Base-by-base conservation (phyloP, 2,329 filamentous ascomycete genomes). In the Blumeriella jaapii region DNA sequence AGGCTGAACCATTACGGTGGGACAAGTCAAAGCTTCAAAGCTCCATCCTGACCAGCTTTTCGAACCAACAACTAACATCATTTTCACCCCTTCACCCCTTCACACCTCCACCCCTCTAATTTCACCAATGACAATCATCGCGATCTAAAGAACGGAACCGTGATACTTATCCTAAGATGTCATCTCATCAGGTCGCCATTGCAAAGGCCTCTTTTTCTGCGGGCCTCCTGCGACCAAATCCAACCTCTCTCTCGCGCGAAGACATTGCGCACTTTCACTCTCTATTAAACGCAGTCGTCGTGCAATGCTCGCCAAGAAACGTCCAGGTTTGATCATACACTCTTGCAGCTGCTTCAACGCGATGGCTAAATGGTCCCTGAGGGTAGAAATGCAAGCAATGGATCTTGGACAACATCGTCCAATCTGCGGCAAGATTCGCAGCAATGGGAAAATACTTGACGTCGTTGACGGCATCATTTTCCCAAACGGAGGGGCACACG, bases 311-410 rank as follows among this genome's bases (percentile, higher is more conserved):
- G 54, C 70, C 76, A 55, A 62, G 67, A 66, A 86, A 89, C 66
- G 79, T 91, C 68, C 83, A 91, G 83, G 83, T 91, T 83, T 85
- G 54, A 51, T 51, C 47, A 55, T 50, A 53, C 48, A 55, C 45
- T 53, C 52, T 54, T 42, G 44, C 45, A 40, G 41, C 39, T 48
- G 33, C 48, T 33, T 48, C 48, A 38, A 51, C 41, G 41, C 46
- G 53, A 56, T 57, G 50, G 52, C 56, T 56, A 58, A 59, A 59
- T 50, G 45, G 47, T 58, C 48, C 49, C 39, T 45, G 53, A 55
- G 50, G 46, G 62, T 73, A 93, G 86, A 82, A 74, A 67, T 87
- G 82, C 71, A 93, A 87, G 71, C 68, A 72, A 61, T 93, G 84
- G 84, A 78, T 89, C 52, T 61, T 86, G 55, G 69, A 70, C 50